Evolutionary conservation across 2,329 filamentous ascomycete genomes (phyloP).

Genomic region (Diaporthe ampelina): DNA sequence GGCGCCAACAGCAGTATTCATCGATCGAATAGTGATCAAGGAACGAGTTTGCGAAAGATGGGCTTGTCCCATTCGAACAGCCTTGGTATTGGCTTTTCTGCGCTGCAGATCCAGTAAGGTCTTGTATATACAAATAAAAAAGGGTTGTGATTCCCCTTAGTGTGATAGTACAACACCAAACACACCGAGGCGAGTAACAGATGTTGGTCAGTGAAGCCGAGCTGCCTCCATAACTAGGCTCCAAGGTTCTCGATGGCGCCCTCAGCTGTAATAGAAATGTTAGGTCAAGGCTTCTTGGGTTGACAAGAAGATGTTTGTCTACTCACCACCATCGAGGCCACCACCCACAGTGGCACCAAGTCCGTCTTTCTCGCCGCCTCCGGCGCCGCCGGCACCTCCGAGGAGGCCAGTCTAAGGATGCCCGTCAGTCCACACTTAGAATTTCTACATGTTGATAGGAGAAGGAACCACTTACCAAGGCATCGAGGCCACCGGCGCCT

Average conservation of each 20-base stretch:
- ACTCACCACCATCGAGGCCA: conserved; percentile 20
- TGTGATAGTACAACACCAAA: too few species aligned
- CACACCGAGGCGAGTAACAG: too few species aligned
- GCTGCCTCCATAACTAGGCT: too few species aligned
- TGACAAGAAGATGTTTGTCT: neutral
- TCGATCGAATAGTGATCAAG: neutral
- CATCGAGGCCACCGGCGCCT: neutral
- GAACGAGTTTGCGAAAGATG: neutral
- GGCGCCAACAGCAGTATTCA: neutral
- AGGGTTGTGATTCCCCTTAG: neutral
- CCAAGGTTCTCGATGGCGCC: neutral
- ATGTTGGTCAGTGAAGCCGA: too few species aligned
- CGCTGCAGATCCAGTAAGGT: conserved; percentile 31
- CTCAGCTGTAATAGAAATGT: neutral
- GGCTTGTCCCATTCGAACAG: neutral
- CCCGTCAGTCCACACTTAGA: neutral
- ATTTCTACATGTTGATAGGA: neutral
- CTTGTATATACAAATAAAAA: conserved; percentile 28
- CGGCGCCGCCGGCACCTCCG: neutral
- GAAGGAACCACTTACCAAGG: neutral
- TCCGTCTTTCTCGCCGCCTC: conserved; percentile 13
- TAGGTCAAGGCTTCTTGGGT: neutral
- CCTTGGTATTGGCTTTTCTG: conserved; percentile 13
- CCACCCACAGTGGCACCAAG: conserved; percentile 4
- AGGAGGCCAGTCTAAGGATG: neutral